A percentile compares a stretch with the other conserved stretches of the same genome.
phyloP scores from a whole-genome alignment of 352 stramenopile species.

The Phytophthora pisi region DNA sequence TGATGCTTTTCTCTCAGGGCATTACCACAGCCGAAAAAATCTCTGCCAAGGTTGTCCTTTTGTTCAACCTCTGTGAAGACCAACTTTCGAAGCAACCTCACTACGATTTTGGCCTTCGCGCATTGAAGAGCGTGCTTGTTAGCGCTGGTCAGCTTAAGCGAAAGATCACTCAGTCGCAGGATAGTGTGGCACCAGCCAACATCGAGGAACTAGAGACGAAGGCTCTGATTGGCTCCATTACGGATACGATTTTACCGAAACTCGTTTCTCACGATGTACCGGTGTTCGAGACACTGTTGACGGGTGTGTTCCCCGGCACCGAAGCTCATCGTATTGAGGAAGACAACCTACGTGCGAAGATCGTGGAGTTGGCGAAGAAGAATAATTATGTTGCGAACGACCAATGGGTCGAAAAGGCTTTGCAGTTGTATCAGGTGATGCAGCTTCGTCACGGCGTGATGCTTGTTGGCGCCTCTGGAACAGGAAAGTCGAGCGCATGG shows the following conservation, averaged over 20 bases:
- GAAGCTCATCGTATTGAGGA: constrained; percentile 88
- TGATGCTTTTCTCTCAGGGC: constrained; percentile 99
- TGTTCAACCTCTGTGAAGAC: constrained; percentile 98
- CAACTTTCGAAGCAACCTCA: constrained; percentile 99
- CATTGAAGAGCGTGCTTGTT: constrained; percentile 99
- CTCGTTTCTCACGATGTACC: constrained; percentile 97
- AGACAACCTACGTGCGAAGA: constrained; percentile 82
- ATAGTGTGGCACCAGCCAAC: constrained; percentile 31
- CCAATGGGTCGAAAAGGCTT: constrained; percentile 97
- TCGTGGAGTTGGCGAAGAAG: constrained; percentile 93
- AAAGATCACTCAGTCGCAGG: constrained; percentile 75
- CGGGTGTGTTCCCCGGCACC: constrained; percentile 97
- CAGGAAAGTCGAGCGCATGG: constrained; percentile 97
- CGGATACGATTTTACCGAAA: constrained; percentile 99
- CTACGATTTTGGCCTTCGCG: constrained; percentile 99
- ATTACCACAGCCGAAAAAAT: constrained; percentile 98
- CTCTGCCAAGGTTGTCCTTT: constrained; percentile 96
- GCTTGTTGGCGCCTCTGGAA: constrained; percentile 97
- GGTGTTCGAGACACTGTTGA: constrained; percentile 96
- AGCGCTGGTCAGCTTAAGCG: constrained; percentile 98
- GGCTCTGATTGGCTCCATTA: constrained; percentile 97
- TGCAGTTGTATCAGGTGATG: constrained; percentile 99
- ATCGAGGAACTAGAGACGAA: constrained; percentile 91
- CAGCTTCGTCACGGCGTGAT: constrained; percentile 98
- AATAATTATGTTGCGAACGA: constrained; percentile 89